Percentiles rank a stretch among this genome's conserved stretches.
Conservation (phyloP, 441 rosid species). For the Eutrema salsugineum region DNA sequence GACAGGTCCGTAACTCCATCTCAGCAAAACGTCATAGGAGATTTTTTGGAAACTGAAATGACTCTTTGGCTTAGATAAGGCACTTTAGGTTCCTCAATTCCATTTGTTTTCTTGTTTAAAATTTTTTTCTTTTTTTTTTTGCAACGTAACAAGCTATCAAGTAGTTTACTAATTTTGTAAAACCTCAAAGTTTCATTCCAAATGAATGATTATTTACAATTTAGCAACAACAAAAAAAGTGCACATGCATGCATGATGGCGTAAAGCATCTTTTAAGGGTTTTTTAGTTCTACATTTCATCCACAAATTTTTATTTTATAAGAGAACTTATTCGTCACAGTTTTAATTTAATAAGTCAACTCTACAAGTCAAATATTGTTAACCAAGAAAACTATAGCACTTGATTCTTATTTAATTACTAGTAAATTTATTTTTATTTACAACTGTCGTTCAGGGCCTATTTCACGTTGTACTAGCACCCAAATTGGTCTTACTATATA, state of each 20-base stretch:
- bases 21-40: too few relatives aligned
- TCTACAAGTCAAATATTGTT: background rate
- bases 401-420: background rate
- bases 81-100: too few relatives aligned
- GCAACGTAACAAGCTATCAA: too few relatives aligned
- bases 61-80: too few relatives aligned
- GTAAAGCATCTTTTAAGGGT: background rate
- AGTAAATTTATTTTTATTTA: background rate
- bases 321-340: background rate
- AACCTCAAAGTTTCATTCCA: too few relatives aligned
- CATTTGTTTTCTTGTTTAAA: too few relatives aligned
- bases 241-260: background rate
- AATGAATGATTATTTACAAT: too few relatives aligned
- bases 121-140: too few relatives aligned
- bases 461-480: slow-evolving; percentile 4
- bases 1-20: too few relatives aligned
- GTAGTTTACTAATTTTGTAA: too few relatives aligned
- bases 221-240: too few relatives aligned
- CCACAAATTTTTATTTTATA: background rate
- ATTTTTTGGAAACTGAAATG: too few relatives aligned
- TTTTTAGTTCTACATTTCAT: background rate
- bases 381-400: background rate
- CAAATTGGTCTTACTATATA: slow-evolving; percentile 7
- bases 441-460: slow-evolving; percentile 1
- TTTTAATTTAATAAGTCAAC: background rate